Conservation (phyloP, 2,329 filamentous ascomycete species). For the Juglanconis oblonga region DNA sequence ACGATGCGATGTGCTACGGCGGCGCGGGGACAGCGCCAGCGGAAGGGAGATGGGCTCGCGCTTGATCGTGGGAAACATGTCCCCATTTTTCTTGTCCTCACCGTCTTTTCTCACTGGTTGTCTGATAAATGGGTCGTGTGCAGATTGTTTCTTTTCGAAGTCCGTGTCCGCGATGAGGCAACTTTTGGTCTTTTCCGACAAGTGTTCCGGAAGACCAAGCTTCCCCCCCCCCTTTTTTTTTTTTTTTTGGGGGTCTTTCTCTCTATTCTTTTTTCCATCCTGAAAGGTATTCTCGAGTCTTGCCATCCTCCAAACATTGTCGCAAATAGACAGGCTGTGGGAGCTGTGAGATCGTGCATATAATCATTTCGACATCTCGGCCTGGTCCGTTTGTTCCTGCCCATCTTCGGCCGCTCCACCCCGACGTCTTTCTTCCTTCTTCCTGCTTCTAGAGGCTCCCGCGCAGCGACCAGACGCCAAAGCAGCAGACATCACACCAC, state of each 20-base stretch:
- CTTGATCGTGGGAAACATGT: background rate
- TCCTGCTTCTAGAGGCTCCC: slow-evolving; percentile 3
- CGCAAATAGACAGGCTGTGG: background rate
- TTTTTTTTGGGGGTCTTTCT: background rate
- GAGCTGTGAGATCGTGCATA: background rate
- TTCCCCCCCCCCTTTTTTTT: background rate
- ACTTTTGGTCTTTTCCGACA: background rate
- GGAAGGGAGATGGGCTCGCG: background rate
- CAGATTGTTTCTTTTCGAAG: slow-evolving; percentile 10
- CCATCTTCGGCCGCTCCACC: slow-evolving; percentile 8
- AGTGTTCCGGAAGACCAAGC: too few species aligned
- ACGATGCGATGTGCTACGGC: background rate
- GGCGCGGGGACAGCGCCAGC: background rate
- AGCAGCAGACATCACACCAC: slow-evolving; percentile 14
- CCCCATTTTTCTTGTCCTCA: slow-evolving; percentile 14
- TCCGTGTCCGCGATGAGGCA: slow-evolving; percentile 1
- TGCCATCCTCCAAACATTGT: slow-evolving; percentile 7
- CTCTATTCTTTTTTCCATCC: background rate
- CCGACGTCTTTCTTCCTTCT: background rate
- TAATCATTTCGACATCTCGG: background rate
- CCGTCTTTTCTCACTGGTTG: slow-evolving; percentile 17
- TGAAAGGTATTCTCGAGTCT: background rate
- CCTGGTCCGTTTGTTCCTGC: slow-evolving; percentile 7
- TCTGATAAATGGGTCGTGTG: slow-evolving; percentile 6
- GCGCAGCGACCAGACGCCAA: background rate